Conservation (phyloP, 1,284 basidiomycete genomes). For the Cystobasidium slooffiae region DNA sequence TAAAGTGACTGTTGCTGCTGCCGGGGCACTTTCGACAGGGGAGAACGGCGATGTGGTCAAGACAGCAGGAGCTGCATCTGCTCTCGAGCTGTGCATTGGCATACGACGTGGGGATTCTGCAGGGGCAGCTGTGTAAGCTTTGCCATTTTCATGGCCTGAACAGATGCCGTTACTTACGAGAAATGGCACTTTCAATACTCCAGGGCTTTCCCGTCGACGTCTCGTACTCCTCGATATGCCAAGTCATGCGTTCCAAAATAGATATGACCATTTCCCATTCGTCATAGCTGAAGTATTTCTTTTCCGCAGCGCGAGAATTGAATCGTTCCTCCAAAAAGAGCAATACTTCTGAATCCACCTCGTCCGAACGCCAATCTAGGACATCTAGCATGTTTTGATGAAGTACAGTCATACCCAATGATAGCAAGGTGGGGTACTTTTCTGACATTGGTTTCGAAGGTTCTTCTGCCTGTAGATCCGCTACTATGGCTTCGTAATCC, state of each 20-base stretch:
- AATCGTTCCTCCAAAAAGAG: constrained; percentile 51
- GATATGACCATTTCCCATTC: constrained; percentile 28
- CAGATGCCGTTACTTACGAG: not conserved
- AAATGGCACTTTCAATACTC: constrained; percentile 3
- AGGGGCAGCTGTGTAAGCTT: not conserved
- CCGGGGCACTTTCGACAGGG: not conserved
- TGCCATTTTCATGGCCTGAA: not conserved
- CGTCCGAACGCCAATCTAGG: constrained; percentile 49
- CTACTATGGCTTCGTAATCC: constrained; percentile 43
- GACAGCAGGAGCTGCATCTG: constrained; percentile 23
- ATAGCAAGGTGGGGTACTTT: constrained; percentile 50
- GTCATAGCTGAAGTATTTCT: constrained; percentile 45
- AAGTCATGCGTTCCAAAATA: constrained; percentile 11
- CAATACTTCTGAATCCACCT: constrained; percentile 52
- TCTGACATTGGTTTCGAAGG: constrained; percentile 24
- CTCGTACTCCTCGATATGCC: constrained; percentile 32
- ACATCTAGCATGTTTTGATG: constrained; percentile 50
- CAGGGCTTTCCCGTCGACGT: not conserved
- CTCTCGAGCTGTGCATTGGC: constrained; percentile 49
- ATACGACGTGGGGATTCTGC: constrained; percentile 24
- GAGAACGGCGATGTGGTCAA: constrained; percentile 52
- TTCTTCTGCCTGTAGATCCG: constrained; percentile 29
- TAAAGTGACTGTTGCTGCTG: constrained; percentile 47
- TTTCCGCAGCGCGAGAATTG: constrained; percentile 32
- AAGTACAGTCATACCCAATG: constrained; percentile 51